phyloP scores from a whole-genome alignment of 1,139 yeast genomes.

The Geotrichum aggregatum region DNA sequence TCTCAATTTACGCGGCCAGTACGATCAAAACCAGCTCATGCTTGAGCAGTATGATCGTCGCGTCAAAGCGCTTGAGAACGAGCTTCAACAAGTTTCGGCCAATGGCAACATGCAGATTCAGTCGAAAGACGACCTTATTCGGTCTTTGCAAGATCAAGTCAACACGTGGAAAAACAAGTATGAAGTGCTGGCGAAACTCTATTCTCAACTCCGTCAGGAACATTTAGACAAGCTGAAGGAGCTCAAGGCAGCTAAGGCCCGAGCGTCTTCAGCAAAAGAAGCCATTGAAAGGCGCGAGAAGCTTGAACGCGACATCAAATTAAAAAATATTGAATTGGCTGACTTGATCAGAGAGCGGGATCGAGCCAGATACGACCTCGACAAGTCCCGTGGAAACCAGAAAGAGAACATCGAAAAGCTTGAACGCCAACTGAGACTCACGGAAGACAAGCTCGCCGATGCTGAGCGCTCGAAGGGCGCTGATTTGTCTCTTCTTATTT shows the following conservation, averaged over 20 bases:
- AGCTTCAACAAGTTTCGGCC: conserved; percentile 56
- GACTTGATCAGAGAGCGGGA: conserved; percentile 88
- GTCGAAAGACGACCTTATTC: conserved; percentile 71
- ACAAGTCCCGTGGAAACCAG: conserved; percentile 62
- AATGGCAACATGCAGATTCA: conserved; percentile 72
- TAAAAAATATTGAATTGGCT: conserved; percentile 83
- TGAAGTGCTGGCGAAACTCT: conserved; percentile 83
- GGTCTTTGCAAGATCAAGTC: conserved; percentile 69
- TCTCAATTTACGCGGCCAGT: conserved; percentile 70
- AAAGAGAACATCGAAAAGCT: conserved; percentile 64
- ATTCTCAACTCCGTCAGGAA: conserved; percentile 88
- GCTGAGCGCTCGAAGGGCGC: conserved; percentile 65
- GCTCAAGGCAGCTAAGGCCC: conserved; percentile 80
- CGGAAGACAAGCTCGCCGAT: conserved; percentile 57
- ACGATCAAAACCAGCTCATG: conserved; percentile 79
- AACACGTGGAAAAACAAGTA: conserved; percentile 80
- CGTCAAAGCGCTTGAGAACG: conserved; percentile 77
- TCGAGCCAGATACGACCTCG: conserved; percentile 79
- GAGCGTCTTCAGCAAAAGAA: conserved; percentile 90
- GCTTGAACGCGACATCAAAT: conserved; percentile 75
- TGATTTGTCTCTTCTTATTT: conserved; percentile 57
- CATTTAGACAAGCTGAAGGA: conserved; percentile 76
- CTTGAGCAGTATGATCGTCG: conserved; percentile 84
- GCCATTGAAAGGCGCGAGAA: conserved; percentile 81
- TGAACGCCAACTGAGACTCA: conserved; percentile 61